Evolutionary conservation across 2,329 filamentous ascomycete genomes (phyloP).

Genomic region (Fusarium irregulare): DNA sequence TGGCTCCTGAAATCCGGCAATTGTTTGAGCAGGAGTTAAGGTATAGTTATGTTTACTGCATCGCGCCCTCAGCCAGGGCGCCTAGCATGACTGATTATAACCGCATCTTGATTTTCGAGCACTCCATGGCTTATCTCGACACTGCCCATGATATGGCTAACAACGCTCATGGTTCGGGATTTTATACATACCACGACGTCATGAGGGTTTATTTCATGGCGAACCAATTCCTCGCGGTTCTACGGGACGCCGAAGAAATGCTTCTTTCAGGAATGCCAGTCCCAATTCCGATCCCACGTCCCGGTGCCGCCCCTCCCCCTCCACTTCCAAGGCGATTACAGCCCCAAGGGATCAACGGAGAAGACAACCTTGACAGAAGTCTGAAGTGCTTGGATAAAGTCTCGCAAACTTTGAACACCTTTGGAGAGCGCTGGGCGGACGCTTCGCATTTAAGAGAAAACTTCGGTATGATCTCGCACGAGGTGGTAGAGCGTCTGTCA

Average conservation of each 20-base stretch:
- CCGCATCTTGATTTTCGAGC: constrained; percentile 85
- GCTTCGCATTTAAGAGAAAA: constrained; percentile 63
- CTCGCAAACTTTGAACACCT: constrained; percentile 64
- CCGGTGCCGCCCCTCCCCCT: constrained; percentile 62
- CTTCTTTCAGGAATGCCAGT: constrained; percentile 64
- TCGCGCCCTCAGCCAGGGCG: constrained; percentile 81
- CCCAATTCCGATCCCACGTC: constrained; percentile 57
- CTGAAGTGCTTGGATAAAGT: constrained; percentile 66
- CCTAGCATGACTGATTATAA: constrained; percentile 80
- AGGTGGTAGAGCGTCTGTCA: constrained; percentile 58
- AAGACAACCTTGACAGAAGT: constrained; percentile 67
- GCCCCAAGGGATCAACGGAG: constrained; percentile 50
- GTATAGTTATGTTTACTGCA: constrained; percentile 90
- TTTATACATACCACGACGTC: constrained; percentile 89
- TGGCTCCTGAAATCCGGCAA: constrained; percentile 73
- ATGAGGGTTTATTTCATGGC: constrained; percentile 83
- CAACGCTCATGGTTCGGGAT: constrained; percentile 68
- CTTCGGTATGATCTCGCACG: constrained; percentile 63
- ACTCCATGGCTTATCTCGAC: constrained; percentile 83
- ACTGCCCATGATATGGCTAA: constrained; percentile 76
- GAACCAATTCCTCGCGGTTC: constrained; percentile 70
- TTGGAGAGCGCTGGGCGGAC: constrained; percentile 69
- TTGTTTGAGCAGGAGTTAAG: constrained; percentile 89
- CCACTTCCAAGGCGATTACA: constrained; percentile 62
- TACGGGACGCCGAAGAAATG: constrained; percentile 68